A percentile compares a stretch with the other conserved stretches of the same genome.
Evolutionary conservation across 2,329 filamentous ascomycete genomes (phyloP).

Genomic region (Fusarium sp.): DNA sequence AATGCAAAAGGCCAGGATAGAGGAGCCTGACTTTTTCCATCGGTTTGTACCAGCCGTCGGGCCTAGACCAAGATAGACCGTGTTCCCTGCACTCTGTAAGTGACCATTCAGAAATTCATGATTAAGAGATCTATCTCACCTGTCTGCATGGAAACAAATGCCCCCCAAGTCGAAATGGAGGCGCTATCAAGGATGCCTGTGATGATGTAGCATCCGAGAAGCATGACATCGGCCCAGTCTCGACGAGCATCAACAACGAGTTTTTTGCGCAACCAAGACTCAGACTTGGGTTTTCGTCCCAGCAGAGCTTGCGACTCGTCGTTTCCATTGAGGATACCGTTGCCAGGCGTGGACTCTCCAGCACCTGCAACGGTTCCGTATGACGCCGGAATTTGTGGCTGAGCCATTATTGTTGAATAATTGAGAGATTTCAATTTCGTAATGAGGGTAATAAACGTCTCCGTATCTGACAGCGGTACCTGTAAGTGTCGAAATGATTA

Average conservation of each 20-base stretch:
- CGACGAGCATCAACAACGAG: conserved; percentile 51
- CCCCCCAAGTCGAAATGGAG: conserved; percentile 81
- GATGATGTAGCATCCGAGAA: conserved; percentile 80
- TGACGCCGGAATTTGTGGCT: conserved; percentile 10
- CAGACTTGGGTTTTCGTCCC: conserved; percentile 23
- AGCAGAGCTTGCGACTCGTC: conserved; percentile 34
- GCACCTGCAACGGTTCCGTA: conserved; percentile 34
- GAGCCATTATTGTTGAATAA: conserved; percentile 21
- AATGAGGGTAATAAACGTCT: background rate
- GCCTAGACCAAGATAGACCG: conserved; percentile 82
- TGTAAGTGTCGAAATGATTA: background rate
- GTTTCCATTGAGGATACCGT: conserved; percentile 2
- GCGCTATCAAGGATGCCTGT: conserved; percentile 83
- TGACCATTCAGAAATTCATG: background rate
- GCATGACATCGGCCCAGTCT: conserved; percentile 74
- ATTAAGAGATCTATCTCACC: conserved; percentile 56
- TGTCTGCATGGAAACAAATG: conserved; percentile 88
- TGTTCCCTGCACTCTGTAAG: conserved; percentile 67
- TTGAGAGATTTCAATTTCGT: background rate
- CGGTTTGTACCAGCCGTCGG: conserved; percentile 64
- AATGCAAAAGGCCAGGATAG: conserved; percentile 76
- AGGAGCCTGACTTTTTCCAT: conserved; percentile 67
- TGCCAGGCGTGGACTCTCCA: conserved; percentile 9
- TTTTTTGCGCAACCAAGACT: conserved; percentile 34
- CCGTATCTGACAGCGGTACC: background rate